Evolutionary conservation across 2,329 filamentous ascomycete species (phyloP).

Genomic region (Penicillium sp.): DNA sequence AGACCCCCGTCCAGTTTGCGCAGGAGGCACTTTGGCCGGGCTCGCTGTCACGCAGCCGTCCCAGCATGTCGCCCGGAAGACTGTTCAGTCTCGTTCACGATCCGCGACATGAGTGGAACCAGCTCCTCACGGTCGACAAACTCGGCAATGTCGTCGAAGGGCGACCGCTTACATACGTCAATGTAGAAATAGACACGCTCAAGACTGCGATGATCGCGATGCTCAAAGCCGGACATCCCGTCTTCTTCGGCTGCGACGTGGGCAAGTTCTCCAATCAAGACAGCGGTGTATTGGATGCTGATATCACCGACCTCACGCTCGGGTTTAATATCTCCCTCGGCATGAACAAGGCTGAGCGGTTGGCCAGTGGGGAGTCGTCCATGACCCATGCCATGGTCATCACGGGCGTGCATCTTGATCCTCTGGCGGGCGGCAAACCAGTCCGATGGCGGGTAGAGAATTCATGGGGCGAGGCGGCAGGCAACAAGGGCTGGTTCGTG

Average conservation of each 20-base stretch:
- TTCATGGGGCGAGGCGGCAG: constrained; percentile 69
- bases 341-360: constrained; percentile 71
- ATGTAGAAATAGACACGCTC: constrained; percentile 70
- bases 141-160: constrained; percentile 81
- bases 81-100: constrained; percentile 82
- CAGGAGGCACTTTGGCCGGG: constrained; percentile 51
- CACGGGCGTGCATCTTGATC: constrained; percentile 76
- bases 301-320: constrained; percentile 73
- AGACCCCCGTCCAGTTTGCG: constrained; percentile 70
- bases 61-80: constrained; percentile 10
- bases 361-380: constrained; percentile 69
- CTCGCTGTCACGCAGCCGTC: constrained; percentile 58
- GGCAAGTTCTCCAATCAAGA: constrained; percentile 71
- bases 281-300: constrained; percentile 75
- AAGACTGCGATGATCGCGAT: constrained; percentile 72
- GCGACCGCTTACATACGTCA: constrained; percentile 73
- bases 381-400: constrained; percentile 96
- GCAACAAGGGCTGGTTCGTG: constrained; percentile 80
- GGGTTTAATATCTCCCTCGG: constrained; percentile 75
- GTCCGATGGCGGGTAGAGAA: constrained; percentile 86
- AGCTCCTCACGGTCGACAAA: constrained; percentile 70
- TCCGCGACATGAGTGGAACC: constrained; percentile 71
- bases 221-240: constrained; percentile 72
- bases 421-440: constrained; percentile 62
- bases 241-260: constrained; percentile 88